Percentiles rank a stretch among this genome's conserved stretches.
Conservation (phyloP, 202 grass and related monocot genomes). For the Setaria italica region DNA sequence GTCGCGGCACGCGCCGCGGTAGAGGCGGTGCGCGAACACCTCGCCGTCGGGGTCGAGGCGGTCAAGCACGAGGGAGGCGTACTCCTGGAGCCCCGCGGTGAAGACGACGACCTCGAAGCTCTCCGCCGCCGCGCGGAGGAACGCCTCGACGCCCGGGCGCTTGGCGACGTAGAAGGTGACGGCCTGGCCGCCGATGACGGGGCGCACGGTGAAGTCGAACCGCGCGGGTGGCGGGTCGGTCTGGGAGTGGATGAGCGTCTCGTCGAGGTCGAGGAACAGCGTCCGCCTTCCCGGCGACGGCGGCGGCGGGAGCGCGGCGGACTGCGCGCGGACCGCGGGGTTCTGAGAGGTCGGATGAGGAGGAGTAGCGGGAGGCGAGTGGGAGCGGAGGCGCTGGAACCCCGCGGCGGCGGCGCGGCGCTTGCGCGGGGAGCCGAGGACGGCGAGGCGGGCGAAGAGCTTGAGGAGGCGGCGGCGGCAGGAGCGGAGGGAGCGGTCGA, state of each 20-base stretch:
- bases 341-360: not conserved
- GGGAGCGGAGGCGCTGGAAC: slow-evolving; percentile 64
- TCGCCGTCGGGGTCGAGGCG: slow-evolving; percentile 53
- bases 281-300: slow-evolving; percentile 51
- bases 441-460: slow-evolving; percentile 76
- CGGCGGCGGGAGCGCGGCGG: slow-evolving; percentile 42
- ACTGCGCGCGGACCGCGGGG: not conserved
- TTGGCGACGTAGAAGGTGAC: slow-evolving; percentile 95
- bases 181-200: slow-evolving; percentile 65
- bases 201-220: slow-evolving; percentile 84
- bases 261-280: slow-evolving; percentile 77
- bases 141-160: slow-evolving; percentile 81
- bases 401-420: slow-evolving; percentile 44
- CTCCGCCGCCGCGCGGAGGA: slow-evolving; percentile 56
- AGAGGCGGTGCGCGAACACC: slow-evolving; percentile 66
- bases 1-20: slow-evolving; percentile 66
- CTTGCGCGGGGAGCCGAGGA: slow-evolving; percentile 56
- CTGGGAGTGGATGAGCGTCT: slow-evolving; percentile 79
- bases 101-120: slow-evolving; percentile 79
- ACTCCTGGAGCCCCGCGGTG: slow-evolving; percentile 74
- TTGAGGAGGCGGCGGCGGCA: slow-evolving; percentile 85
- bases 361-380: not conserved
- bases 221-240: slow-evolving; percentile 60
- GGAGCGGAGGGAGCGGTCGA: slow-evolving; percentile 63
- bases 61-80: slow-evolving; percentile 80